phyloP scores from a whole-genome alignment of 1,139 yeast species.

The Yamadazyma trypodendri region DNA sequence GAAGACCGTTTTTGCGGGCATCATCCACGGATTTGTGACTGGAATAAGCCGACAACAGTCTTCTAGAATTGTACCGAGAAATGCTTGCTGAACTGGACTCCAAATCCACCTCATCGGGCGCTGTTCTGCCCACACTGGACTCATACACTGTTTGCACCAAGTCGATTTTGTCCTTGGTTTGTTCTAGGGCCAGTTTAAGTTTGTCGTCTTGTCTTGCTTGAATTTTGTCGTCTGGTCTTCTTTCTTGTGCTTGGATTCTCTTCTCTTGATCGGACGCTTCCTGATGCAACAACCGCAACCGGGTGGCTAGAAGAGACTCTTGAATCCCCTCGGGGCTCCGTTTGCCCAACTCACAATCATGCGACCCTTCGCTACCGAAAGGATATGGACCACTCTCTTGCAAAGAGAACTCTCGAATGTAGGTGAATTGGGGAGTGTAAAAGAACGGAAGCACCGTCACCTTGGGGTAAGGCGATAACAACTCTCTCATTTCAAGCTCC shows the following conservation, averaged over 20 bases:
- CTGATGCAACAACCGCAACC: constrained; percentile 45
- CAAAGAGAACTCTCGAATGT: constrained; percentile 59
- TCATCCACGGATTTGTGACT: constrained; percentile 28
- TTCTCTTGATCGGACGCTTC: constrained; percentile 39
- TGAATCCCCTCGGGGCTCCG: constrained; percentile 58
- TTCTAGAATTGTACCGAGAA: constrained; percentile 14
- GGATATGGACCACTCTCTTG: constrained; percentile 55
- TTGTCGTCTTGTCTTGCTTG: constrained; percentile 14
- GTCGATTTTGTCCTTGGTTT: constrained; percentile 10
- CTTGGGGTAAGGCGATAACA: constrained; percentile 50
- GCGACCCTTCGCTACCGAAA: constrained; percentile 69
- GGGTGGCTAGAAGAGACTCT: constrained; percentile 33
- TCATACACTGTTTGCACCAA: constrained; percentile 14
- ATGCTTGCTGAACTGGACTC: constrained; percentile 5
- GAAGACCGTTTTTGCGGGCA: constrained; percentile 29
- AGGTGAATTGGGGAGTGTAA: constrained; percentile 73
- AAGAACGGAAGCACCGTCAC: constrained; percentile 65
- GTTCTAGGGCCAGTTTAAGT: constrained; percentile 9
- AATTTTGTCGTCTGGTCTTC: constrained; percentile 12
- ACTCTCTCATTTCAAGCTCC: constrained; percentile 62
- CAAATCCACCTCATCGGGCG: constrained; percentile 9
- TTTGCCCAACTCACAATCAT: constrained; percentile 62
- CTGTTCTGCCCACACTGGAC: constrained; percentile 4
- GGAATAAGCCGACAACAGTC: constrained; percentile 27
- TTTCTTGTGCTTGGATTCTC: constrained; percentile 25